Evolutionary conservation across 176 grass and related monocot genomes (phyloP), one percentile per base, ranked within the genome.

Genomic region (Oryza meridionalis): DNA sequence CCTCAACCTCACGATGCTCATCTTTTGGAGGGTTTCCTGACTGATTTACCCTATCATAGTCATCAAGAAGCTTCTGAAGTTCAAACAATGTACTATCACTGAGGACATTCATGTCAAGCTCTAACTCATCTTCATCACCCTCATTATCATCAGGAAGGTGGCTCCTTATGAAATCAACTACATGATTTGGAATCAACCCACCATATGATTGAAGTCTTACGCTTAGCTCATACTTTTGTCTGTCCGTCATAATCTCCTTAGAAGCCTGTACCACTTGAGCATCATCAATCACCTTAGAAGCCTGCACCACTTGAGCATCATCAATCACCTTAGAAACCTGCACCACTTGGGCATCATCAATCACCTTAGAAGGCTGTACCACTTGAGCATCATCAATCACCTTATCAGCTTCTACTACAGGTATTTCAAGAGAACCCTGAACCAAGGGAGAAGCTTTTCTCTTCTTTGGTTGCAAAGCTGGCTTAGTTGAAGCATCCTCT

Each of bases 91-190:
- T 75, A 50, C 84, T 90, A 92, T 96, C 93, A 32, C 77, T 74
- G 31, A 94, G 81, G 82, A 81, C 77, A 88, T 94, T 92, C 61
- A 99, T 92, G 74, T 99, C 96, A 69, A 99, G 78, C 76, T 90
- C 88, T 70, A 96, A 73, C 78, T 94, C 96, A 77, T 99, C 93
- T 68, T 96, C 96, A 35, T 77, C 81, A 5, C 81, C 75, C 49
- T 88, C 85, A n/a, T 87, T 90, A 71, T 86, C 83, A 76, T 81
- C 86, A n/a, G 75, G 73, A 65, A 83, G 70, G 17, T 92, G 83
- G 26, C 70, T 90, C 76, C 81, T 96, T 82, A 99, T 87, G 81
- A 96, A 96, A 17, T 96, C 88, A 71, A 96, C 70, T 47, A 96
- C 77, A 70, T 92, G 89, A 10, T 87, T 85, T 73, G 93, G 96